Evolutionary conservation across 257 asterid genomes (phyloP).

Genomic region (Ophiorrhiza pumila): DNA sequence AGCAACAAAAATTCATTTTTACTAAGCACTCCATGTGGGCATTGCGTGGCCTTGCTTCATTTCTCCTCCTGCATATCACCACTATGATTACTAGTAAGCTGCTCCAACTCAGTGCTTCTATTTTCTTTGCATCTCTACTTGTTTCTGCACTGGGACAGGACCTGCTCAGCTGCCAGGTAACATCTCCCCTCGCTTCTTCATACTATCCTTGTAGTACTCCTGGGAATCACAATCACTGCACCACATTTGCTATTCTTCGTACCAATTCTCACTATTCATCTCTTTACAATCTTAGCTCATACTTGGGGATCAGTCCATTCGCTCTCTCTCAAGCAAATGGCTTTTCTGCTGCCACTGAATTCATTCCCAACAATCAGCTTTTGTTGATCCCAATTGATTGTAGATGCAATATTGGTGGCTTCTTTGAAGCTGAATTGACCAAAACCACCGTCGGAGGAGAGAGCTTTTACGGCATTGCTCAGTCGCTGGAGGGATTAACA

Average conservation of each 20-base stretch:
- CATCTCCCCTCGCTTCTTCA: conserved; percentile 30
- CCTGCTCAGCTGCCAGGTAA: conserved; percentile 30
- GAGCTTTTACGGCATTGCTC: conserved; percentile 45
- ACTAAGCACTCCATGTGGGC: conserved; percentile 26
- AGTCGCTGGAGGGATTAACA: conserved; percentile 50
- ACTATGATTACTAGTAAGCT: conserved; percentile 15
- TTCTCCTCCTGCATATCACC: not conserved
- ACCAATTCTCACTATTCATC: conserved; percentile 47
- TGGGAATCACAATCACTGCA: conserved; percentile 25
- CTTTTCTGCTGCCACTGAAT: conserved; percentile 28
- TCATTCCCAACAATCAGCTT: conserved; percentile 30
- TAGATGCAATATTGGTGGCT: conserved; percentile 26
- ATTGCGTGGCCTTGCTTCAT: conserved; percentile 7
- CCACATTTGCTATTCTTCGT: conserved; percentile 43
- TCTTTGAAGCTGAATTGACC: conserved; percentile 39
- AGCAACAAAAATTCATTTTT: conserved; percentile 15
- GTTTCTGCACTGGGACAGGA: conserved; percentile 32
- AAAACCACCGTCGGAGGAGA: conserved; percentile 43
- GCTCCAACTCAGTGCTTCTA: conserved; percentile 21
- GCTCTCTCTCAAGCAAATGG: conserved; percentile 45
- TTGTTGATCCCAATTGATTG: conserved; percentile 54
- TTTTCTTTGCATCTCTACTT: conserved; percentile 20
- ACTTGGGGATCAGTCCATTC: conserved; percentile 30
- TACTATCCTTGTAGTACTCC: conserved; percentile 25
- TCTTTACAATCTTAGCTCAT: conserved; percentile 39